Evolutionary conservation across 768 basidiomycete species (phyloP).

Genomic region (Fomitopsis serialis): DNA sequence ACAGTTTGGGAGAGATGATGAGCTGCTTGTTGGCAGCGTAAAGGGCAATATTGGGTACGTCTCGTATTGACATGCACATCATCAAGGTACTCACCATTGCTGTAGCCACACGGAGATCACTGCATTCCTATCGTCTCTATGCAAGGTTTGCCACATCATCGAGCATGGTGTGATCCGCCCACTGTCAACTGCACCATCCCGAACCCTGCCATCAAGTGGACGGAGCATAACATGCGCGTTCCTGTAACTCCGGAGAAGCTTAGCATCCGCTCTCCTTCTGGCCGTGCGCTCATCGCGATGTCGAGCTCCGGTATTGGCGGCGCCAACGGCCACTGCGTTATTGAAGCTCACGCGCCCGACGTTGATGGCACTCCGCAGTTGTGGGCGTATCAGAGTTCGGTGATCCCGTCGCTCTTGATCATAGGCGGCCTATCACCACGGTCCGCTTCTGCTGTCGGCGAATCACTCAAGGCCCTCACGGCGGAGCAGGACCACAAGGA

Average conservation of each 20-base stretch:
- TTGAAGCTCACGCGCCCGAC: slow-evolving; percentile 28
- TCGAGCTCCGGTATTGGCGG: slow-evolving; percentile 41
- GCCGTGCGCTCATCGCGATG: slow-evolving; percentile 31
- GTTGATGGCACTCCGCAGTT: background rate
- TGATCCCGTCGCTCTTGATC: slow-evolving; percentile 3
- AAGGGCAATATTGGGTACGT: slow-evolving; percentile 43
- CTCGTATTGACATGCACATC: background rate
- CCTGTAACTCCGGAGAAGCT: slow-evolving; percentile 27
- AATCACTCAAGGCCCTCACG: background rate
- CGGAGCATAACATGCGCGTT: slow-evolving; percentile 30
- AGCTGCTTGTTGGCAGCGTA: slow-evolving; percentile 36
- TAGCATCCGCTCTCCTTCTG: slow-evolving; percentile 13
- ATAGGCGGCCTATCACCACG: slow-evolving; percentile 9
- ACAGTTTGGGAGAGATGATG: slow-evolving; percentile 26
- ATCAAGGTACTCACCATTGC: background rate
- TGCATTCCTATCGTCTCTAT: slow-evolving; percentile 40
- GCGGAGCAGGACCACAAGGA: background rate
- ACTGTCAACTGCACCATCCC: slow-evolving; percentile 30
- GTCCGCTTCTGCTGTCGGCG: background rate
- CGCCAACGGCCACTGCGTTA: slow-evolving; percentile 35
- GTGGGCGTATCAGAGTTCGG: background rate
- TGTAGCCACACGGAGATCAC: slow-evolving; percentile 36
- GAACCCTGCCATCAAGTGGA: slow-evolving; percentile 38
- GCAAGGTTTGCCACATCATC: slow-evolving; percentile 37
- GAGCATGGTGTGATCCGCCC: slow-evolving; percentile 30